These are phyloP conservation scores for Acer saccharum DNA, from an alignment of 345 rosid species.

Conservation along the genomic window DNA sequence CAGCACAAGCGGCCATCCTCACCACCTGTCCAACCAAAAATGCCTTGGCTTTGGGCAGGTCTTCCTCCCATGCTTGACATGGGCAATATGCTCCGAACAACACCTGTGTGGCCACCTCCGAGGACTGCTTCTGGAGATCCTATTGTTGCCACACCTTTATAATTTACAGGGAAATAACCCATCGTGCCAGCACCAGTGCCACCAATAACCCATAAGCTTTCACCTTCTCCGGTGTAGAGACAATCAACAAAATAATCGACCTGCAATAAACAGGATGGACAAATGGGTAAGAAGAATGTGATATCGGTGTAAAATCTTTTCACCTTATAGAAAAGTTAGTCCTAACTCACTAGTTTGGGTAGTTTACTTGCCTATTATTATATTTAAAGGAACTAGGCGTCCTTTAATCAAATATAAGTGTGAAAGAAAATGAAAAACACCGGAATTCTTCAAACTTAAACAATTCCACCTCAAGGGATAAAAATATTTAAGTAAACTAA, in stretches of 20 bases:
- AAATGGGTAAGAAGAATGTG: background rate
- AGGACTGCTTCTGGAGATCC: conserved; percentile 77
- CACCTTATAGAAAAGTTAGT: background rate
- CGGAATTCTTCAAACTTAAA: background rate
- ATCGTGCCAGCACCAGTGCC: conserved; percentile 74
- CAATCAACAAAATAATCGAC: conserved; percentile 95
- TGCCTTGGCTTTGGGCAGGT: conserved; percentile 41
- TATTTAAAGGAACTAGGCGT: background rate
- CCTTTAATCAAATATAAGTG: background rate
- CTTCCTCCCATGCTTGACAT: conserved; percentile 46
- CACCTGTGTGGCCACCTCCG: conserved; percentile 74
- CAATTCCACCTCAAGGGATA: background rate
- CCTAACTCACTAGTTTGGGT: background rate
- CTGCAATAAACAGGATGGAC: conserved; percentile 40
- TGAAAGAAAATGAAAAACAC: background rate
- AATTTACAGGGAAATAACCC: conserved; percentile 81
- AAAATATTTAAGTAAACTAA: too few relatives aligned
- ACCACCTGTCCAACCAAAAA: conserved; percentile 94
- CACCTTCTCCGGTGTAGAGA: conserved; percentile 59
- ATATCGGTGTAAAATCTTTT: background rate
- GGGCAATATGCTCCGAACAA: conserved; percentile 74
- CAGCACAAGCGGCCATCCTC: conserved; percentile 95
- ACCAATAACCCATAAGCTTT: conserved; percentile 82
- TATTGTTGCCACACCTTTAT: conserved; percentile 41
- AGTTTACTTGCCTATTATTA: background rate